Base-by-base conservation (phyloP, 2,329 filamentous ascomycete genomes). In the Talaromyces sp. region DNA sequence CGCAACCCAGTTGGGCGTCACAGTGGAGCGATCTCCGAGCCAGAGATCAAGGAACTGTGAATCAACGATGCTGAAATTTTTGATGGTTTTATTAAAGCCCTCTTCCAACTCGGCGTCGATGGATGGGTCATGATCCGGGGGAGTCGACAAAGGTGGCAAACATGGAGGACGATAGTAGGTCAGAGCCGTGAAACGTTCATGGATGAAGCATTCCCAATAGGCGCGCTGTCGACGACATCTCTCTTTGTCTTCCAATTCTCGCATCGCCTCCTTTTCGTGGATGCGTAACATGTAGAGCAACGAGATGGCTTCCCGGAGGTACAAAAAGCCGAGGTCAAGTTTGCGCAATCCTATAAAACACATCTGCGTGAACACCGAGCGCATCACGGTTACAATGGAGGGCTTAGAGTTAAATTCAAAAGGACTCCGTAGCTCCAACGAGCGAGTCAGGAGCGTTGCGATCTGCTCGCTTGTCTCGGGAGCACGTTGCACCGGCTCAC, bases 151-250 rank as follows among this genome's bases (percentile, higher is more conserved):
- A 11, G 74, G 72, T 5, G 69, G 70, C n/a, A 78, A 64, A 9
- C 74, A 73, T 4, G 73, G 70, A n/a, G 69, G 71, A 5, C 77
- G 77, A 43, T 80, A 80, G 39, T 80, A 76, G 3, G 79, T 70
- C 25, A 83, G 77, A 35, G 78, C 78, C n/a, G 81, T 64, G 64
- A 83, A 84, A 15, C 82, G 77, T 64, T 84, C 81, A 60, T 83
- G 80, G 33, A 84, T 80, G 62, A 79, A 83, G 11, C 76, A 76
- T 61, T 81, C 76, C 80, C 81, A 84, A 65, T 83, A 83, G 1
- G 82, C 66, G 2, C 81, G 73, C 61, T 81, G 79, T 51, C 77
- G 66, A 51, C 73, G 69, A 22, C 75, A 72, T 22, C 73, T 67
- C 54, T 79, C 76, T 2, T 72, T 63, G 3, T 65, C 64, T 5